These are phyloP conservation scores for Astragalus membranaceus DNA, from an alignment of 306 rosid species.

Conservation along the genomic window DNA sequence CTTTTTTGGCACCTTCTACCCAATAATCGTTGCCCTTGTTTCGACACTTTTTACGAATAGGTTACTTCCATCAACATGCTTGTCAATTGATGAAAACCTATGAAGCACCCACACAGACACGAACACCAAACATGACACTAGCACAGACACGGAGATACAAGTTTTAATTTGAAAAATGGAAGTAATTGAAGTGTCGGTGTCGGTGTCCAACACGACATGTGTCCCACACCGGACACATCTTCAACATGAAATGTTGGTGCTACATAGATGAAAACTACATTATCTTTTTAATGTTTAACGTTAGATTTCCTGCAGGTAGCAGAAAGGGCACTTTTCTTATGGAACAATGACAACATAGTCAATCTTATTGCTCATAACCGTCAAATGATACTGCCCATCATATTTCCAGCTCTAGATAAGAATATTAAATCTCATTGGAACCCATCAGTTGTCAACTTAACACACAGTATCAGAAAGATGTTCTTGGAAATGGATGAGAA, in stretches of 20 bases:
- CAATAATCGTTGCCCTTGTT: background rate
- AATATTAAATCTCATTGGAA: slow-evolving; percentile 79
- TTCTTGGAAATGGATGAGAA: slow-evolving; percentile 88
- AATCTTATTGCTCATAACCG: slow-evolving; percentile 80
- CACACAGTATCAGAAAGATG: slow-evolving; percentile 70
- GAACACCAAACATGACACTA: no score
- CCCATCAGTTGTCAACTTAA: slow-evolving; percentile 77
- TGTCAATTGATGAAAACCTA: background rate
- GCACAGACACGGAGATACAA: no score
- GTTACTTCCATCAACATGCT: slow-evolving; percentile 1
- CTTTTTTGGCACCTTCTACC: background rate
- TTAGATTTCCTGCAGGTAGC: slow-evolving; percentile 60
- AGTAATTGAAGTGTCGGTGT: no score
- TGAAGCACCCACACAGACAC: no score
- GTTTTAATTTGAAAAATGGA: no score
- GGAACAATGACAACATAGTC: slow-evolving; percentile 84
- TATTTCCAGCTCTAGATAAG: slow-evolving; percentile 74
- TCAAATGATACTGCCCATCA: slow-evolving; percentile 65
- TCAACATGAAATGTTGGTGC: no score
- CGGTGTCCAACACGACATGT: no score
- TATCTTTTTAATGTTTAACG: background rate
- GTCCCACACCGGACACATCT: no score
- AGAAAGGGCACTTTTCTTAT: slow-evolving; percentile 91
- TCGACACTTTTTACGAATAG: background rate
- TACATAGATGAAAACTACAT: background rate